These are phyloP conservation scores for Trichoderma sp. DNA, from an alignment of 2,329 filamentous ascomycete genomes.

Conservation along the genomic window DNA sequence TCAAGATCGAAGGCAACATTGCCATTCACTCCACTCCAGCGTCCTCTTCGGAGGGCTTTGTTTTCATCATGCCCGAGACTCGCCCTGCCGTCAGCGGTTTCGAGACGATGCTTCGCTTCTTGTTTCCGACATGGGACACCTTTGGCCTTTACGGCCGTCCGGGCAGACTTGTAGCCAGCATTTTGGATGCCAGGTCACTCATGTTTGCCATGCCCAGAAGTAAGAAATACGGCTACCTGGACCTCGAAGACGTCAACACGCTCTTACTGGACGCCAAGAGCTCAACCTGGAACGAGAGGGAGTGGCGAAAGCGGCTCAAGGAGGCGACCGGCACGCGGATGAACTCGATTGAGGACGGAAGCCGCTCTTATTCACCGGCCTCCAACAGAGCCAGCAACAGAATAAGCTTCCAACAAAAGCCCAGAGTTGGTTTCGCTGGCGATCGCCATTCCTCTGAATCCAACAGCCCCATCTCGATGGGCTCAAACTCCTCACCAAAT, in stretches of 20 bases:
- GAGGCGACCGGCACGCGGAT: constrained; percentile 81
- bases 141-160: constrained; percentile 91
- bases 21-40: constrained; percentile 79
- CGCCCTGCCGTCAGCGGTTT: constrained; percentile 91
- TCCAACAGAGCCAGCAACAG: constrained; percentile 59
- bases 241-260: constrained; percentile 77
- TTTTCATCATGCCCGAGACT: constrained; percentile 96
- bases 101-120: constrained; percentile 88
- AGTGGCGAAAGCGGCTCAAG: constrained; percentile 88
- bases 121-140: constrained; percentile 92
- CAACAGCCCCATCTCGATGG: constrained; percentile 30
- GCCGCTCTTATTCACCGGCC: constrained; percentile 47
- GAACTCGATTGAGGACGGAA: constrained; percentile 57
- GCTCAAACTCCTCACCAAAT: constrained; percentile 34
- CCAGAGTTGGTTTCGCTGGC: constrained; percentile 54
- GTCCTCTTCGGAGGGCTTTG: constrained; percentile 82
- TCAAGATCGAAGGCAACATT: constrained; percentile 91
- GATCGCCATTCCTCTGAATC: constrained; percentile 53
- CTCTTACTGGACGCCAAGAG: constrained; percentile 73
- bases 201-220: constrained; percentile 98
- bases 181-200: constrained; percentile 79
- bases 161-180: constrained; percentile 79
- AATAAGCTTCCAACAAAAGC: constrained; percentile 47
- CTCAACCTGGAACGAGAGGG: constrained; percentile 72
- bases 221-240: constrained; percentile 83